These are phyloP conservation scores for Saccharomyces jurei DNA, from an alignment of 805 yeast genomes.

Conservation along the genomic window DNA sequence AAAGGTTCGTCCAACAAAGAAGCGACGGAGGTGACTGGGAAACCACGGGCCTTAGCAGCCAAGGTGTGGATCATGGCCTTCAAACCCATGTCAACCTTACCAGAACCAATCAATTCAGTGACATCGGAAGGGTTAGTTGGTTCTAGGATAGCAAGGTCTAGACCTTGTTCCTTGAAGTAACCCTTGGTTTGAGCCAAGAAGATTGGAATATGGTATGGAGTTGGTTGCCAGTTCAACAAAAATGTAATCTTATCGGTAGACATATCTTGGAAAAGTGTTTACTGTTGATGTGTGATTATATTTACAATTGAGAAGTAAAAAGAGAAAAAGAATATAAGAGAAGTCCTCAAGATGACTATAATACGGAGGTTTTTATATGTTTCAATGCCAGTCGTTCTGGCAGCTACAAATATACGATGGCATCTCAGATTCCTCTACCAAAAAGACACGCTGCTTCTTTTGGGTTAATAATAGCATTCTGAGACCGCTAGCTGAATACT, in stretches of 20 bases:
- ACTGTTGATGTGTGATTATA: background rate
- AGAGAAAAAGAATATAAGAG: too few relatives aligned
- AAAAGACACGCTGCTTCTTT: background rate
- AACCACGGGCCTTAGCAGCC: slow-evolving; percentile 53
- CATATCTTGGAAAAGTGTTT: slow-evolving; percentile 18
- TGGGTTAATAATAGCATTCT: background rate
- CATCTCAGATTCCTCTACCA: background rate
- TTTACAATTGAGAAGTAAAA: background rate
- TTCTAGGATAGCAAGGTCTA: slow-evolving; percentile 45
- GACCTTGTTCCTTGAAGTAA: slow-evolving; percentile 41
- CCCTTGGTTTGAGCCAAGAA: slow-evolving; percentile 44
- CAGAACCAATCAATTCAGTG: slow-evolving; percentile 48
- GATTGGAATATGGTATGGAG: slow-evolving; percentile 49
- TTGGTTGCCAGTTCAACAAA: slow-evolving; percentile 46
- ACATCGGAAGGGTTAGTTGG: slow-evolving; percentile 54
- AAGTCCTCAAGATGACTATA: background rate
- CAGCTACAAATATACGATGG: background rate
- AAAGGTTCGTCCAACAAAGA: slow-evolving; percentile 50
- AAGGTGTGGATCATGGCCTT: slow-evolving; percentile 55
- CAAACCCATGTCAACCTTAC: slow-evolving; percentile 50
- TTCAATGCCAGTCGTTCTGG: background rate
- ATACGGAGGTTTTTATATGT: background rate
- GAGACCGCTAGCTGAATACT: background rate
- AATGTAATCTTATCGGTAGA: slow-evolving; percentile 43
- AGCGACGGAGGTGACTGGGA: slow-evolving; percentile 48